These are phyloP conservation scores for Capronia epimyces DNA, from an alignment of 2,329 filamentous ascomycete species.

Conservation along the genomic window DNA sequence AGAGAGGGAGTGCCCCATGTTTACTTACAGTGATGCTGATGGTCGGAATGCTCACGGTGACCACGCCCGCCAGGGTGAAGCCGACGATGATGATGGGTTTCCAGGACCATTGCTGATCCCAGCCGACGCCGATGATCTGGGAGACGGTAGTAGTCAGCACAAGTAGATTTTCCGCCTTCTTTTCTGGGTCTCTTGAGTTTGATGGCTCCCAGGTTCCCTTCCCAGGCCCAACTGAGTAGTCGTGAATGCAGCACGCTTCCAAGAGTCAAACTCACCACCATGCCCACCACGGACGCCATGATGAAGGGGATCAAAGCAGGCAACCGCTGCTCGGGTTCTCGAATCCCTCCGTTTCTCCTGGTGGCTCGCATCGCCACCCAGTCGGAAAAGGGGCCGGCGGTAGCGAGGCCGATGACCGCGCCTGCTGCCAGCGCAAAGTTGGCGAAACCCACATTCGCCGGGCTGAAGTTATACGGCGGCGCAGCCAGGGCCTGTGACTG, in stretches of 20 bases:
- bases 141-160: neutral
- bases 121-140: conserved; percentile 38
- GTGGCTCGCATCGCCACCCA: conserved; percentile 51
- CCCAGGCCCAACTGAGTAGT: too few relatives aligned
- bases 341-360: conserved; percentile 48
- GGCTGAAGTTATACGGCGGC: conserved; percentile 51
- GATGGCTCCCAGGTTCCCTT: too few relatives aligned
- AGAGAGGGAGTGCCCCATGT: too few relatives aligned
- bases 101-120: conserved; percentile 49
- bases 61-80: conserved; percentile 50
- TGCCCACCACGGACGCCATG: conserved; percentile 51
- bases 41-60: conserved; percentile 54
- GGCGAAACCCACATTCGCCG: conserved; percentile 48
- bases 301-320: conserved; percentile 54
- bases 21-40: conserved; percentile 45
- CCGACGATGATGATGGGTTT: conserved; percentile 53
- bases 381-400: conserved; percentile 52
- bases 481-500: conserved; percentile 49
- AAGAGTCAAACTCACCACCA: conserved; percentile 44
- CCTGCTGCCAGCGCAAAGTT: conserved; percentile 54
- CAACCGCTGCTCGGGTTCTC: conserved; percentile 55
- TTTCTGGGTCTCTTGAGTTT: too few relatives aligned
- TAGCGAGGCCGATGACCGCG: conserved; percentile 49
- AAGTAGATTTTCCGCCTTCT: too few relatives aligned
- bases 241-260: too few relatives aligned